Evolutionary conservation across 1,284 basidiomycete species (phyloP).

Genomic region (Ustilago sp.): DNA sequence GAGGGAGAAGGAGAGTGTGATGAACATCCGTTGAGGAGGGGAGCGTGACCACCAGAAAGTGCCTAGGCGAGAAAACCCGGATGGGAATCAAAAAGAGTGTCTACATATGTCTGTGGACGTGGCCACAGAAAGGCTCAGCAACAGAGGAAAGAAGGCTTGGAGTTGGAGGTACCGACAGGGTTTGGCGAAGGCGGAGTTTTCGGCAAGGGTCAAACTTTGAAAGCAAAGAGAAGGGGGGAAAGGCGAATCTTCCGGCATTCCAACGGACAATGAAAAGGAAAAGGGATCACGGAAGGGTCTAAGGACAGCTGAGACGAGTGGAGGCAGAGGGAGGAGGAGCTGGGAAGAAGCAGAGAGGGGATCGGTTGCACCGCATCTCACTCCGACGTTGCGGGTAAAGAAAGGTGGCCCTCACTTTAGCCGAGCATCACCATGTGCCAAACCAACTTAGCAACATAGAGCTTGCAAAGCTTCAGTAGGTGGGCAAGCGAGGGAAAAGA

Average conservation of each 20-base stretch:
- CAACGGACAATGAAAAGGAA: not conserved
- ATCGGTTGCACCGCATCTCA: not conserved
- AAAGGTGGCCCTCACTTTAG: slow-evolving; percentile 1
- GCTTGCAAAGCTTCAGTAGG: not conserved
- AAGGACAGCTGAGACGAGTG: not conserved
- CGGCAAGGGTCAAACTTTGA: not conserved
- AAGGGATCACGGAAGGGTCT: not conserved
- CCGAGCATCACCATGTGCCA: slow-evolving; percentile 16
- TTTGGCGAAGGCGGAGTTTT: not conserved
- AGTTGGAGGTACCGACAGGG: slow-evolving; percentile 2
- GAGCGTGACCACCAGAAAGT: not conserved
- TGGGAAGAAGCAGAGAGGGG: not conserved
- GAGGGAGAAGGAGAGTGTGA: not conserved
- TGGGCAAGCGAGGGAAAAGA: not conserved
- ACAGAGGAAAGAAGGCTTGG: not conserved
- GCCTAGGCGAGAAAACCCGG: not conserved
- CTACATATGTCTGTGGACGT: not conserved
- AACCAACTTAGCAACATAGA: not conserved
- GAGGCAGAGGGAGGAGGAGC: not conserved
- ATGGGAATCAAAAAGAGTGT: not conserved
- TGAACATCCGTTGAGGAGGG: not conserved
- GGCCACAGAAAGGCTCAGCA: not conserved
- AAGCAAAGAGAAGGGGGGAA: not conserved
- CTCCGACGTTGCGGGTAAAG: not conserved
- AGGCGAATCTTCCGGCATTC: no score